Conservation (phyloP, 345 rosid species). For the Euphorbia peplus region DNA sequence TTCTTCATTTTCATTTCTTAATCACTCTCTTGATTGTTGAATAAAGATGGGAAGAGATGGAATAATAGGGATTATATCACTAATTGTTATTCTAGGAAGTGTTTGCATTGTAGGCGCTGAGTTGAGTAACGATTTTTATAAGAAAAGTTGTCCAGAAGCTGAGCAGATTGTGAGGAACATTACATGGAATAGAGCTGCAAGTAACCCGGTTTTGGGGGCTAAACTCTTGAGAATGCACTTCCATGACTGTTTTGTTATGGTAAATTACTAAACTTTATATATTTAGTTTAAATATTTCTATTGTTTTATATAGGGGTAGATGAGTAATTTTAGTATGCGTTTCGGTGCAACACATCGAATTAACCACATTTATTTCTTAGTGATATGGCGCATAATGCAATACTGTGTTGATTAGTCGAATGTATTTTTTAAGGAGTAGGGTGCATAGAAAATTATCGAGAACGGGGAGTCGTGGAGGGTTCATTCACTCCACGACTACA, state of each 20-base stretch:
- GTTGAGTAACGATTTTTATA: background rate
- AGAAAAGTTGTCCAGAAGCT: background rate
- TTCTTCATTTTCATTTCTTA: no score
- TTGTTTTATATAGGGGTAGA: no score
- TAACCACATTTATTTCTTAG: no score
- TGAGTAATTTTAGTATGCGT: no score
- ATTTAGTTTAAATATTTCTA: background rate
- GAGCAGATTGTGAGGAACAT: background rate
- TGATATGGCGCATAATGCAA: no score
- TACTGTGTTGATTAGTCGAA: no score
- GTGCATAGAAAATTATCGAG: no score
- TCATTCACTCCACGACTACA: no score
- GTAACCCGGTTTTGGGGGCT: conserved; percentile 3
- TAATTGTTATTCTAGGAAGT: background rate
- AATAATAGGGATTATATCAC: background rate
- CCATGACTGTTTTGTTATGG: conserved; percentile 17
- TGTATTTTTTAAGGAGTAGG: no score
- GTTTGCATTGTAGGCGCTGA: background rate
- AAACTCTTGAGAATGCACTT: conserved; percentile 13
- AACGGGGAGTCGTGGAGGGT: no score
- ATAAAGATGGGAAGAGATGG: background rate
- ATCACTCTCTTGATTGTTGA: no score
- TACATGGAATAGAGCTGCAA: background rate
- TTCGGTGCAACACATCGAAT: no score
- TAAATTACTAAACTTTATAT: background rate